Conservation (phyloP, 2,329 filamentous ascomycete genomes). For the Aspergillus melleus region DNA sequence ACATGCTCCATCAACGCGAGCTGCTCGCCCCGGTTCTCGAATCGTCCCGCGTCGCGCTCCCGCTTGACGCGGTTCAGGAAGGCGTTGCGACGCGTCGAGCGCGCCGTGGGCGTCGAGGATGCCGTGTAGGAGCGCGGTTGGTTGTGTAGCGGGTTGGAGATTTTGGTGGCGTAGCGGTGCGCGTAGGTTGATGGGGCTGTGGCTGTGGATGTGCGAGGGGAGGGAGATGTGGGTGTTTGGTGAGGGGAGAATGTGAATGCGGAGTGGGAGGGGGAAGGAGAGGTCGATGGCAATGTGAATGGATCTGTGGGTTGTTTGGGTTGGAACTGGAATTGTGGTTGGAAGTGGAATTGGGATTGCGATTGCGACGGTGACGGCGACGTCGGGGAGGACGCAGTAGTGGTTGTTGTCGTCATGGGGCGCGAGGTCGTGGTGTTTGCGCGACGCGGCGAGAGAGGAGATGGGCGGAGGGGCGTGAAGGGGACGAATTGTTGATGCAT, state of each 20-base stretch:
- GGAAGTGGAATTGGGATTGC: background rate
- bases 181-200: slow-evolving; percentile 29
- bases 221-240: background rate
- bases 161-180: slow-evolving; percentile 35
- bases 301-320: background rate
- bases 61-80: slow-evolving; percentile 45
- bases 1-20: slow-evolving; percentile 45
- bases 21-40: slow-evolving; percentile 44
- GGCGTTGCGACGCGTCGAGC: slow-evolving; percentile 36
- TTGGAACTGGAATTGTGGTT: slow-evolving; percentile 3
- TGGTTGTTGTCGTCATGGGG: background rate
- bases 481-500: slow-evolving; percentile 13
- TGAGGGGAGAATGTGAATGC: background rate
- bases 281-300: background rate
- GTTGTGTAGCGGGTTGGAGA: slow-evolving; percentile 34
- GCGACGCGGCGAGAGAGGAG: slow-evolving; percentile 24
- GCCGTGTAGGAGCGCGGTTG: slow-evolving; percentile 18
- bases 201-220: slow-evolving; percentile 15
- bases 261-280: background rate
- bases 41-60: slow-evolving; percentile 40
- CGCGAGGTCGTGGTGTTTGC: background rate
- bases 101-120: slow-evolving; percentile 27
- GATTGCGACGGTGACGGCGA: background rate
- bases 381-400: background rate
- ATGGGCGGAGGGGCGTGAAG: slow-evolving; percentile 25